Conservation (phyloP, 805 yeast genomes). For the Tetrapisispora pingtungensis region DNA sequence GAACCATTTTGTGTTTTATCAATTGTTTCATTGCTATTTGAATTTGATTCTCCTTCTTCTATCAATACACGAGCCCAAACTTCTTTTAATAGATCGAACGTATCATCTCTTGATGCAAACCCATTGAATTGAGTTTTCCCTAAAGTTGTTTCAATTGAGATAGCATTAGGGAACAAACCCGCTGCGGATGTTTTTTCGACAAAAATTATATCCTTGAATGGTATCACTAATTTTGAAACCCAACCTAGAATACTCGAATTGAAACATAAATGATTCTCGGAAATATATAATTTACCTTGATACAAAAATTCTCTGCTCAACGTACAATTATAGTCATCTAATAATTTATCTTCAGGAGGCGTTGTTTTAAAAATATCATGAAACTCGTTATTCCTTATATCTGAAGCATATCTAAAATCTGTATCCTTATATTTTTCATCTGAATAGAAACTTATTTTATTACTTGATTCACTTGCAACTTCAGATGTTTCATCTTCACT, state of each 20-base stretch:
- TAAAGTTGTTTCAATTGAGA: constrained; percentile 53
- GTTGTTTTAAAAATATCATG: constrained; percentile 64
- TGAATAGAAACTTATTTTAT: constrained; percentile 29
- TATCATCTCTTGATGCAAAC: constrained; percentile 70
- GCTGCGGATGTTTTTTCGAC: constrained; percentile 74
- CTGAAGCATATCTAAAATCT: constrained; percentile 52
- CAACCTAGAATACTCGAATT: constrained; percentile 75
- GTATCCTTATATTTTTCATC: constrained; percentile 53
- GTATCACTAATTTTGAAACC: constrained; percentile 62
- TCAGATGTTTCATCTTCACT: neutral
- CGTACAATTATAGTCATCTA: constrained; percentile 89
- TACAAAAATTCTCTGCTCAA: constrained; percentile 73
- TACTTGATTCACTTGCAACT: neutral
- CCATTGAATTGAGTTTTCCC: constrained; percentile 77
- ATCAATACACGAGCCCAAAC: constrained; percentile 42
- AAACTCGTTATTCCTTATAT: constrained; percentile 60
- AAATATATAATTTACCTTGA: constrained; percentile 79
- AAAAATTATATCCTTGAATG: constrained; percentile 52
- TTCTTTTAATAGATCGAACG: constrained; percentile 55
- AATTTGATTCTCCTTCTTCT: constrained; percentile 2
- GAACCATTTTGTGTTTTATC: neutral
- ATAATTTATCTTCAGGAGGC: constrained; percentile 56
- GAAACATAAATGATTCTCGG: constrained; percentile 73
- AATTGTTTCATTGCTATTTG: neutral
- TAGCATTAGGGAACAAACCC: constrained; percentile 76